phyloP scores from a whole-genome alignment of 2,329 filamentous ascomycete species.

The Cercospora zeae-maydis region DNA sequence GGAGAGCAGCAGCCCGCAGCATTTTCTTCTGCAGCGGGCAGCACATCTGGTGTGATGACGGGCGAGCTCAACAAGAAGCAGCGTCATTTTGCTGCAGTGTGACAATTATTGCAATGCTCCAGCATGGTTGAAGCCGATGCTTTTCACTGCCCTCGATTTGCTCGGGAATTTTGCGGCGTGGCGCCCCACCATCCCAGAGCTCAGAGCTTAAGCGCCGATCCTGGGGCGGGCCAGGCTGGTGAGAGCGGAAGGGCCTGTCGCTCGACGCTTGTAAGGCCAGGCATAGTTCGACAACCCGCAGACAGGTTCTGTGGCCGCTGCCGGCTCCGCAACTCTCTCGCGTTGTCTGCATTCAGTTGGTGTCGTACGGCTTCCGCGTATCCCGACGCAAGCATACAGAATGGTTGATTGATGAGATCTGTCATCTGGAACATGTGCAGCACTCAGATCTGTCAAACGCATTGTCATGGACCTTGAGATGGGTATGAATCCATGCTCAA shows the following conservation, averaged over 20 bases:
- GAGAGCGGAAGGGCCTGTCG: background rate
- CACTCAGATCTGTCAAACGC: background rate
- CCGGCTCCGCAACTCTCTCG: constrained; percentile 17
- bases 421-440: background rate
- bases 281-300: constrained; percentile 5
- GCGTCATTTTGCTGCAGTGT: constrained; percentile 1
- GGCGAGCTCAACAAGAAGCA: background rate
- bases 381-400: background rate
- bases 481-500: background rate
- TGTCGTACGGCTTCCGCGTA: background rate
- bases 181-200: constrained; percentile 15
- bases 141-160: constrained; percentile 4
- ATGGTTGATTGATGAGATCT: background rate
- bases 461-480: background rate
- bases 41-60: background rate
- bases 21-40: constrained; percentile 1
- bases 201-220: constrained; percentile 10
- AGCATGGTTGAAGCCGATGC: background rate
- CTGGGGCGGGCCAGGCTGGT: background rate
- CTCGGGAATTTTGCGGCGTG: background rate
- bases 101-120: background rate
- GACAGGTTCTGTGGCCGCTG: constrained; percentile 3
- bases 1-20: constrained; percentile 17
- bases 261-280: background rate
- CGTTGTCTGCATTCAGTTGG: constrained; percentile 13